phyloP scores from a whole-genome alignment of 2,329 filamentous ascomycete genomes.

The Phaeosphaeria sp. region DNA sequence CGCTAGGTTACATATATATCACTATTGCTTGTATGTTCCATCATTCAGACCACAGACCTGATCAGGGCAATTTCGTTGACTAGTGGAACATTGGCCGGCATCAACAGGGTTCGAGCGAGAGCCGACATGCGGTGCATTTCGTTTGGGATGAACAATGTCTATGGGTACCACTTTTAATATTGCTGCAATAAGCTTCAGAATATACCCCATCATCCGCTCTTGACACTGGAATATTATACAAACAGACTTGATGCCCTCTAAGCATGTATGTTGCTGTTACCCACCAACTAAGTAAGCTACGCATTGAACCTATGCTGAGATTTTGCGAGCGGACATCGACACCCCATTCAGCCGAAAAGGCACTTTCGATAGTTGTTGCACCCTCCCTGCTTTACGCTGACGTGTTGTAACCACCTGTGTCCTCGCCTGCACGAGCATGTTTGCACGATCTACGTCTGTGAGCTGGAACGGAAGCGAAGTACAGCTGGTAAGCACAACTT shows the following conservation, averaged over 20 bases:
- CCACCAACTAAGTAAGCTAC: too few relatives aligned
- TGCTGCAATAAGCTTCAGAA: neutral
- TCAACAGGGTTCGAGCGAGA: neutral
- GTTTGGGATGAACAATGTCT: neutral
- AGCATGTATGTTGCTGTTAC: too few relatives aligned
- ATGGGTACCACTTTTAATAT: neutral
- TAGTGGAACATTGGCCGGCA: neutral
- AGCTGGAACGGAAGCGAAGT: neutral
- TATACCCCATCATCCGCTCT: neutral
- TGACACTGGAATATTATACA: neutral
- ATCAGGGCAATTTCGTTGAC: neutral
- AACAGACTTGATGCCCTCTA: too few relatives aligned
- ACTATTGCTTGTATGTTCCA: too few relatives aligned
- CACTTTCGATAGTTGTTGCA: neutral
- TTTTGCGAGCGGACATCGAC: neutral
- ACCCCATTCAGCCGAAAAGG: neutral
- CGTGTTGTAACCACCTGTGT: conserved; percentile 3
- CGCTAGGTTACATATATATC: too few relatives aligned
- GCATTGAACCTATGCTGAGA: neutral
- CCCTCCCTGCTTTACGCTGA: conserved; percentile 2
- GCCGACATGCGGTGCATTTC: neutral
- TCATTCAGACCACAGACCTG: too few relatives aligned
- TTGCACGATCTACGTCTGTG: neutral
- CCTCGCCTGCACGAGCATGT: neutral
- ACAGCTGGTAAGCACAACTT: conserved; percentile 3